A percentile compares a stretch with the other conserved stretches of the same genome.
Evolutionary conservation across 768 basidiomycete species (phyloP).

Genomic region (Rhodocollybia butyracea): DNA sequence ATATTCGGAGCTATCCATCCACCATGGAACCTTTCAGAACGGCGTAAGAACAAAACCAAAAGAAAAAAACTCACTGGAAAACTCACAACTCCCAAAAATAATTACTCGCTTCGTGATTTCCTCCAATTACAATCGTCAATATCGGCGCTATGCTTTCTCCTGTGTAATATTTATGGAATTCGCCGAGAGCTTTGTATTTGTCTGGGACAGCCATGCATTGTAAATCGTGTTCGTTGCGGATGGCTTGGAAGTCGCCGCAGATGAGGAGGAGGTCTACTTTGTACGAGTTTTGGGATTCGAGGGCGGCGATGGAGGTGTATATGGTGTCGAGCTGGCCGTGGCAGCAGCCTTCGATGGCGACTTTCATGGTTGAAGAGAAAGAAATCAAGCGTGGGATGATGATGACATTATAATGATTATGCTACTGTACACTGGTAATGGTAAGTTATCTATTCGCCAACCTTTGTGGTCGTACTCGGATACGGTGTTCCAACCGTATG

Average conservation of each 20-base stretch:
- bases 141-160: conserved; percentile 80
- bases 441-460: not conserved
- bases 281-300: conserved; percentile 61
- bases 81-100: conserved; percentile 94
- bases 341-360: conserved; percentile 93
- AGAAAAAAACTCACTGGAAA: not conserved
- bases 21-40: conserved; percentile 74
- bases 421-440: not conserved
- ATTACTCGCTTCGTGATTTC: conserved; percentile 96
- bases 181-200: conserved; percentile 83
- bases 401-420: not conserved
- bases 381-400: too few relatives aligned
- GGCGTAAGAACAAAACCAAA: conserved; percentile 2
- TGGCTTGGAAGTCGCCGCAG: conserved; percentile 95
- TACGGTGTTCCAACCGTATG: conserved; percentile 31
- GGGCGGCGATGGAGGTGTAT: conserved; percentile 62
- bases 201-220: conserved; percentile 88
- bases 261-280: conserved; percentile 85
- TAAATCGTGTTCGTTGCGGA: conserved; percentile 82
- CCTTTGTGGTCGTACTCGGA: conserved; percentile 7
- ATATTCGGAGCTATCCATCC: conserved; percentile 97
- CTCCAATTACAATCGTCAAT: conserved; percentile 91
- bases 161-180: conserved; percentile 91
- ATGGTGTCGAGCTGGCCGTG: conserved; percentile 92
- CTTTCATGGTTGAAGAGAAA: conserved; percentile 32